phyloP scores from a whole-genome alignment of 352 stramenopile genomes.

The Pythium scleroteichum region DNA sequence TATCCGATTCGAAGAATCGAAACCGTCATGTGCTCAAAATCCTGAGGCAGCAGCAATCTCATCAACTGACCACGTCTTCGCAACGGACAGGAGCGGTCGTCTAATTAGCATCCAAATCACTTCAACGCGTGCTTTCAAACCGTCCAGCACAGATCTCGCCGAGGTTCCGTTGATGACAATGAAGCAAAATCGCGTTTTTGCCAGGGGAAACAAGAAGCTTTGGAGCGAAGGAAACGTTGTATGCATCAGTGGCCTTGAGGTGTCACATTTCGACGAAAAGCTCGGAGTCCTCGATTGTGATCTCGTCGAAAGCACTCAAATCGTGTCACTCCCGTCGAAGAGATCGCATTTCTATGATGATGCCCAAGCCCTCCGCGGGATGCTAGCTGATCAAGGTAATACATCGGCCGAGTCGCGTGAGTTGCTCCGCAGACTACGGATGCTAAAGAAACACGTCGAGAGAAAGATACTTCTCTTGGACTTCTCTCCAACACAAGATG shows the following conservation, averaged over 20 bases:
- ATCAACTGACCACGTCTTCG: constrained; percentile 48
- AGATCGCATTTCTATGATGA: constrained; percentile 51
- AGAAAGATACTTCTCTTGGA: constrained; percentile 45
- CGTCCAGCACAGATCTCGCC: neutral
- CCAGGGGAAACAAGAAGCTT: constrained; percentile 43
- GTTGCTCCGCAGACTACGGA: constrained; percentile 27
- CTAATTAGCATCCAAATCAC: constrained; percentile 62
- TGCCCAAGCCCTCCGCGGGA: constrained; percentile 22
- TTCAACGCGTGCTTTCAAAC: constrained; percentile 9
- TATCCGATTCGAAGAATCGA: constrained; percentile 13
- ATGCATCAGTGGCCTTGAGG: constrained; percentile 54
- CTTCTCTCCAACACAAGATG: constrained; percentile 40
- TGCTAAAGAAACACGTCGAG: constrained; percentile 53
- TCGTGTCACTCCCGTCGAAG: constrained; percentile 58
- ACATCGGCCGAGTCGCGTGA: neutral
- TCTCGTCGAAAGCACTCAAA: constrained; percentile 52
- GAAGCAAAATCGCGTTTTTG: constrained; percentile 40
- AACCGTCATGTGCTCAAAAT: neutral
- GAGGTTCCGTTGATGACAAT: constrained; percentile 10
- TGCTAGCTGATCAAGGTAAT: neutral
- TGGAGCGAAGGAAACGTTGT: constrained; percentile 59
- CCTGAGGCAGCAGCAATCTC: neutral
- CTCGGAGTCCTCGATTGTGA: constrained; percentile 57
- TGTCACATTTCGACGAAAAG: constrained; percentile 67
- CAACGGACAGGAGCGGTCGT: constrained; percentile 47